Evolutionary conservation across 345 rosid genomes (phyloP).

Genomic region (Chamaenerion angustifolium): DNA sequence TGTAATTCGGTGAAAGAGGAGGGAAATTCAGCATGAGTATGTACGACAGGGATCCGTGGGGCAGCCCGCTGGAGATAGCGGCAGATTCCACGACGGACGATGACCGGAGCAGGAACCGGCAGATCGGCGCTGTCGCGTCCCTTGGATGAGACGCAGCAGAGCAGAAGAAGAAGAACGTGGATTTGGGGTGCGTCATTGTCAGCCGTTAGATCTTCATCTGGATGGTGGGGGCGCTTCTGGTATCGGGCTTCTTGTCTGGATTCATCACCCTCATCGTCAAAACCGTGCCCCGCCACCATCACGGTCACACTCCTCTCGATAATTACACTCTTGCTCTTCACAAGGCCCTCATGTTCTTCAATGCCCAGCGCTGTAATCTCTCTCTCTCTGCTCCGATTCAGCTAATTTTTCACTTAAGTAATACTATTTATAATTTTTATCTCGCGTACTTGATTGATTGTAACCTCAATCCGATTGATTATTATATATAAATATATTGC

Average conservation of each 20-base stretch:
- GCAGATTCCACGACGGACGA: conserved; percentile 93
- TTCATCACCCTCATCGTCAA: conserved; percentile 67
- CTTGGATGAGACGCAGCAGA: conserved; percentile 89
- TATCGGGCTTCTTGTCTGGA: conserved; percentile 53
- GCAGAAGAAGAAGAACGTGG: conserved; percentile 94
- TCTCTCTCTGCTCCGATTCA: neutral
- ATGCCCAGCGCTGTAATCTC: conserved; percentile 62
- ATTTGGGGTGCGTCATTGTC: conserved; percentile 86
- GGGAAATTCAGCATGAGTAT: conserved; percentile 12
- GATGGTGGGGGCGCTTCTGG: conserved; percentile 61
- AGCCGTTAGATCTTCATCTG: conserved; percentile 88
- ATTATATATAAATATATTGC: too few species aligned
- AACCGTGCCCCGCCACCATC: conserved; percentile 68
- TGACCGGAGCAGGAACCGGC: conserved; percentile 68
- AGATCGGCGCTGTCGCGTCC: conserved; percentile 69
- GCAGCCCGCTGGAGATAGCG: conserved; percentile 80
- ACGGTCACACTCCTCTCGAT: conserved; percentile 37
- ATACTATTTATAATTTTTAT: too few species aligned
- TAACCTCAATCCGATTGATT: too few species aligned
- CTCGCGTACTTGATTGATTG: too few species aligned
- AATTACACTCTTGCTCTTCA: conserved; percentile 82
- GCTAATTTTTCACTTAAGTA: too few species aligned
- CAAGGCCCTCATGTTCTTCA: conserved; percentile 95
- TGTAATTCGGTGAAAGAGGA: too few species aligned
- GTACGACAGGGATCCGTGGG: conserved; percentile 99